Percentiles rank a stretch among this genome's conserved stretches.
Conservation (phyloP, 2,329 filamentous ascomycete species). For the Talaromyces islandicus region DNA sequence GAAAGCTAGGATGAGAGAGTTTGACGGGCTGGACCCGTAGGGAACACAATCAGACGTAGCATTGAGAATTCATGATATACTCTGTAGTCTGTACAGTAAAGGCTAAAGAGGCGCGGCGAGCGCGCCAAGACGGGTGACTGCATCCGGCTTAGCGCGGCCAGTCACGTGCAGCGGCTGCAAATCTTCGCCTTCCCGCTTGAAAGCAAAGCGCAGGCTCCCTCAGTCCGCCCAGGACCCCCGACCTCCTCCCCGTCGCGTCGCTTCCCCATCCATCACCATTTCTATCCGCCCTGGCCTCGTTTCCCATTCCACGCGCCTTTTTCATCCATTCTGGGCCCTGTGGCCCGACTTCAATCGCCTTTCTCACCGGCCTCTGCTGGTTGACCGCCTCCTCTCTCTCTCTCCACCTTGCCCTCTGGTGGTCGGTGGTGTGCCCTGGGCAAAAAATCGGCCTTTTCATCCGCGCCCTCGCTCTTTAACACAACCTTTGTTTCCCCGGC, state of each 20-base stretch:
- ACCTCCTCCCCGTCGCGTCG: conserved; percentile 15
- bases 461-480: neutral
- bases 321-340: conserved; percentile 10
- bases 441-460: neutral
- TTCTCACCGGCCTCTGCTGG: conserved; percentile 6
- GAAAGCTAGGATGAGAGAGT: neutral
- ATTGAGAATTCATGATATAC: neutral
- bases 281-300: conserved; percentile 9
- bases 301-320: conserved; percentile 10
- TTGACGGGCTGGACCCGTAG: neutral
- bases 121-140: neutral
- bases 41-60: neutral
- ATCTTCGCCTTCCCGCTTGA: conserved; percentile 9
- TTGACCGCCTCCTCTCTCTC: neutral
- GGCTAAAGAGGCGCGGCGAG: neutral
- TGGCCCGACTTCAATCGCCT: conserved; percentile 7
- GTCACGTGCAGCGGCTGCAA: conserved; percentile 11
- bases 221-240: conserved; percentile 6
- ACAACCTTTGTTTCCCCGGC: neutral
- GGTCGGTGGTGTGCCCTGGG: neutral
- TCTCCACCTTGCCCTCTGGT: neutral
- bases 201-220: neutral
- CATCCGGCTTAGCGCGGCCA: neutral
- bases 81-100: neutral
- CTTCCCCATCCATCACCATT: conserved; percentile 16